Evolutionary conservation across 164 flowering plant species (phyloP), one percentile per base, ranked within the genome.

Genomic region (Protea cynaroides): DNA sequence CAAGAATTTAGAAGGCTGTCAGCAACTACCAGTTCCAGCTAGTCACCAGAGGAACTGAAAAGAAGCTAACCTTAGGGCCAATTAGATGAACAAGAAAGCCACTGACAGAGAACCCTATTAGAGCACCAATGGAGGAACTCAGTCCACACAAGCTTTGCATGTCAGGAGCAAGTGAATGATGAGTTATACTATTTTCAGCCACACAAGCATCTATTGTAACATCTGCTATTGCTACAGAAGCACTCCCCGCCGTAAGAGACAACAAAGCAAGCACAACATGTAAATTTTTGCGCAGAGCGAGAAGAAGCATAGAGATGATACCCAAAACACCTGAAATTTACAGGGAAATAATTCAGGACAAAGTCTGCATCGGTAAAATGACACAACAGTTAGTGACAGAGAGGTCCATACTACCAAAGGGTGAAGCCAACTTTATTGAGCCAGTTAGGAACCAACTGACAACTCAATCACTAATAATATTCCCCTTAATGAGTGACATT

Each of bases 181-280:
- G 87, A 47, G 0, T 66, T 36, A 76, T 83, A 73, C 97, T 91
- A 65, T 90, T 86, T 76, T 95, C 87, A 43, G 97, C 97, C 47
- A 89, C 96, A 74, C 98, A 95, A 14, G 99, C 99, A 75, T 95
- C 99, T 23, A 95, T 75, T 10, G 97, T 92, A 19, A 95, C 99
- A 74, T 95, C 99, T 61, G 98, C 97, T 71, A 95, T 86, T 36
- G 99, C 99, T 46, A 78, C 89, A 43, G 91, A 86, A 44, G 97
- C 89, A 79, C 97, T 95, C 58, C 84, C 88, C 12, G 87, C 83
- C 24, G 92, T 92, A 53, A 95, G 72, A 25, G 80, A 74, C 65
- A 84, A 18, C 63, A 95, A 61, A 15, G 99, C 96, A 23, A 84
- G 71, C 63, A 69, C 73, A 40, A 90, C 72, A 64, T 85, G 97